A percentile compares a stretch with the other conserved stretches of the same genome.
Conservation (phyloP, 2,329 filamentous ascomycete species). For the Xylaria sp. region DNA sequence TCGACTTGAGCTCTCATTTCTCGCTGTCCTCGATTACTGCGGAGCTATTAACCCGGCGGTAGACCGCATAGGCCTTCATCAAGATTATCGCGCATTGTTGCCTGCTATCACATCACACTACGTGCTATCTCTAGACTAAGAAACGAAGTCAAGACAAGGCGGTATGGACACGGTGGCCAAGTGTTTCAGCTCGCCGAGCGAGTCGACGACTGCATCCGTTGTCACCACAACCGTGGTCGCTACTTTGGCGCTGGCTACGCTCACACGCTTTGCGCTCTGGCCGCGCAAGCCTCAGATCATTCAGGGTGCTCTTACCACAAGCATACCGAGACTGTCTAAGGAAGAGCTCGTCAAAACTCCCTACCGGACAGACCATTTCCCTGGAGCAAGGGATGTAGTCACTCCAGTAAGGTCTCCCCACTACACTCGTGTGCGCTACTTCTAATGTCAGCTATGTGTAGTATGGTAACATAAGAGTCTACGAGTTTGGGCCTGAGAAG, state of each 20-base stretch:
- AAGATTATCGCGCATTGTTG: not conserved
- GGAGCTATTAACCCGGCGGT: not conserved
- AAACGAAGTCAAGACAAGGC: not conserved
- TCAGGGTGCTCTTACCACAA: constrained; percentile 57
- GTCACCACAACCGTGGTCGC: constrained; percentile 55
- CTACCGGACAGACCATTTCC: constrained; percentile 76
- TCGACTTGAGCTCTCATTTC: not conserved
- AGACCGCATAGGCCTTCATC: constrained; percentile 6
- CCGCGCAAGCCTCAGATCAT: constrained; percentile 55
- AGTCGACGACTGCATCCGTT: constrained; percentile 47
- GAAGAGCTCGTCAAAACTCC: constrained; percentile 53
- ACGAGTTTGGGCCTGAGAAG: constrained; percentile 81
- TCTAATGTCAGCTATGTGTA: constrained; percentile 41
- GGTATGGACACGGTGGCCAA: constrained; percentile 48
- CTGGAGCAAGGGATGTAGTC: constrained; percentile 76
- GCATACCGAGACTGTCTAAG: constrained; percentile 50
- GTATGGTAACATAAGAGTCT: constrained; percentile 80
- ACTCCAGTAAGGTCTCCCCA: constrained; percentile 64
- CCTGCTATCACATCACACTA: not conserved
- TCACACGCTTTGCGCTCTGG: constrained; percentile 53
- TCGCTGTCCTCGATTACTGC: not conserved
- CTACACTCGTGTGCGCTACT: not conserved
- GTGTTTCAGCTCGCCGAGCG: constrained; percentile 40
- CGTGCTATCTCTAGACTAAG: not conserved
- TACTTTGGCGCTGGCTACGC: constrained; percentile 54